A percentile compares a stretch with the other conserved stretches of the same genome.
Evolutionary conservation across 441 rosid genomes (phyloP).

Genomic region (Adansonia rubrostipa): DNA sequence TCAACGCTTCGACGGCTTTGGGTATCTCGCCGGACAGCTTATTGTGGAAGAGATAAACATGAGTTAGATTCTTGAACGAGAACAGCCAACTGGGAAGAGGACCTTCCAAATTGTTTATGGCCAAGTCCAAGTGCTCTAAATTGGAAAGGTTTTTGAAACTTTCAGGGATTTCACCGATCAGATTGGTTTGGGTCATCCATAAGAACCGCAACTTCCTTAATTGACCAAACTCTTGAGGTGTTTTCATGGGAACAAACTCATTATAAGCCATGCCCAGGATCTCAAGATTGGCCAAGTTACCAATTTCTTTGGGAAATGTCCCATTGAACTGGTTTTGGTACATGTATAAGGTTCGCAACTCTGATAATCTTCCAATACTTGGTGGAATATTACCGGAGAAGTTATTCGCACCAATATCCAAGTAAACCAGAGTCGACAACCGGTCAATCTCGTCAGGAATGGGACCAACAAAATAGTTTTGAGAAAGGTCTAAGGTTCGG

Average conservation of each 20-base stretch:
- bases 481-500: conserved; percentile 56
- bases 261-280: conserved; percentile 50
- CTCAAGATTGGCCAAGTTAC: conserved; percentile 63
- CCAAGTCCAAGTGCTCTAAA: conserved; percentile 56
- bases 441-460: conserved; percentile 63
- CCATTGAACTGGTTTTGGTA: conserved; percentile 60
- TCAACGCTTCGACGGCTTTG: conserved; percentile 39
- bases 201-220: conserved; percentile 52
- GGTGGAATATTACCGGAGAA: conserved; percentile 74
- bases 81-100: conserved; percentile 53
- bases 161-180: conserved; percentile 73
- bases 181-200: conserved; percentile 53
- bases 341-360: conserved; percentile 45
- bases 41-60: conserved; percentile 54
- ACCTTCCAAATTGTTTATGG: conserved; percentile 55
- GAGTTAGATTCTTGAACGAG: conserved; percentile 49
- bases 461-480: conserved; percentile 70
- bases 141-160: conserved; percentile 47
- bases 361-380: conserved; percentile 47
- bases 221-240: conserved; percentile 64
- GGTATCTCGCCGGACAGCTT: conserved; percentile 65
- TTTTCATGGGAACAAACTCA: conserved; percentile 51
- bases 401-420: conserved; percentile 57
- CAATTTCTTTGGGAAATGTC: conserved; percentile 78
- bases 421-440: conserved; percentile 41